These are phyloP conservation scores for Monosiga brevicollis DNA, from an alignment of 78 protist species.

Conservation along the genomic window DNA sequence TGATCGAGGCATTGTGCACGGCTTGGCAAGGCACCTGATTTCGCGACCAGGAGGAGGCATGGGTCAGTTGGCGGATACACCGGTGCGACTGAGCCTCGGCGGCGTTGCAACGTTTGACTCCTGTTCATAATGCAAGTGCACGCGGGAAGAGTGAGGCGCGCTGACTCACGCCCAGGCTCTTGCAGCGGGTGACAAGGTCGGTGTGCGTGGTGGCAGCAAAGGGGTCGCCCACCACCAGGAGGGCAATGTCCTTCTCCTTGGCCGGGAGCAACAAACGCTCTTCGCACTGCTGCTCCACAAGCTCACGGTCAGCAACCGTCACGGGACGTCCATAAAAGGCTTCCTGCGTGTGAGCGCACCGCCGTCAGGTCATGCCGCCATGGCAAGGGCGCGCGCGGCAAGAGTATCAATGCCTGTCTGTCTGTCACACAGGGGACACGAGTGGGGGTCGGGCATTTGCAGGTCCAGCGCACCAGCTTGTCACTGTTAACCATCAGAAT, in stretches of 20 bases:
- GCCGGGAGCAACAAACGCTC: slow-evolving; percentile 66
- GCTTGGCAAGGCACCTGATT: slow-evolving; percentile 43
- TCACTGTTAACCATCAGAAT: slow-evolving; percentile 38
- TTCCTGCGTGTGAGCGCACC: no score
- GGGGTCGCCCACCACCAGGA: slow-evolving; percentile 98
- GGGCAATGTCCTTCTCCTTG: slow-evolving; percentile 49
- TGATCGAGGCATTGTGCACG: slow-evolving; percentile 97
- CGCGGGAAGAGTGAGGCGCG: no score
- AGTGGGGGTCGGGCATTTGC: slow-evolving; percentile 10
- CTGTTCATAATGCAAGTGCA: no score
- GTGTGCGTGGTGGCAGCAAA: slow-evolving; percentile 97
- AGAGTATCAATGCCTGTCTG: not conserved
- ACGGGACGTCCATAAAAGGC: slow-evolving; percentile 23
- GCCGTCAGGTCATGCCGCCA: no score
- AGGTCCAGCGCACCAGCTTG: not conserved
- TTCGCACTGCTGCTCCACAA: slow-evolving; percentile 83
- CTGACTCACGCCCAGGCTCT: not conserved
- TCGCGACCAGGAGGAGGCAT: no score
- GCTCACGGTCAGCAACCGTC: slow-evolving; percentile 84
- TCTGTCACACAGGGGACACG: not conserved
- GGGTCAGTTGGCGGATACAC: no score
- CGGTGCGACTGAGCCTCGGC: no score
- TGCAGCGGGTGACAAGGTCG: slow-evolving; percentile 82
- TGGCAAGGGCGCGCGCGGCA: no score
- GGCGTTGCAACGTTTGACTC: no score